These are phyloP conservation scores for Kurtzmaniella fragi DNA, from an alignment of 805 yeast species.

Conservation along the genomic window DNA sequence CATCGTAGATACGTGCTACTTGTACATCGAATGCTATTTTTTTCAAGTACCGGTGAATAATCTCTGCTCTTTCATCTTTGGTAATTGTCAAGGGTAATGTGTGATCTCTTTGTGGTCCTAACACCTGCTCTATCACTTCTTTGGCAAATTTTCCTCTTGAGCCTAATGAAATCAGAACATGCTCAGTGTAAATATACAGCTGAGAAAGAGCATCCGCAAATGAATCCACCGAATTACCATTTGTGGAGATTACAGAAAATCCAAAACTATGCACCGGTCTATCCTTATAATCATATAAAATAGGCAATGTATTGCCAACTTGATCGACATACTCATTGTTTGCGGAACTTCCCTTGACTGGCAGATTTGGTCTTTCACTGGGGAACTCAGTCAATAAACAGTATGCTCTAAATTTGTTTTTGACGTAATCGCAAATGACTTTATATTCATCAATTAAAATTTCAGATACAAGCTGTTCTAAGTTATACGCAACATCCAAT, in stretches of 20 bases:
- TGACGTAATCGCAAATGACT: slow-evolving; percentile 59
- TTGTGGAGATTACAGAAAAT: slow-evolving; percentile 18
- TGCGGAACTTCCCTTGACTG: slow-evolving; percentile 11
- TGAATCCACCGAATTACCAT: slow-evolving; percentile 10
- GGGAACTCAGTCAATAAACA: slow-evolving; percentile 53
- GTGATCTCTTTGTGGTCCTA: neutral
- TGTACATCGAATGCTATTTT: slow-evolving; percentile 58
- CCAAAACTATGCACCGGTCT: slow-evolving; percentile 14
- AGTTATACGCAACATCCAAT: slow-evolving; percentile 54
- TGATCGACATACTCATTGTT: neutral
- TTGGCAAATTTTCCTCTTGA: slow-evolving; percentile 34
- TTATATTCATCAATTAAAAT: slow-evolving; percentile 57
- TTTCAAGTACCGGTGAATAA: slow-evolving; percentile 45
- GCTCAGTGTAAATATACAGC: slow-evolving; percentile 56
- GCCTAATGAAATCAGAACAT: slow-evolving; percentile 34
- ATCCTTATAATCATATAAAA: slow-evolving; percentile 19
- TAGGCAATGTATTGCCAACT: slow-evolving; percentile 10
- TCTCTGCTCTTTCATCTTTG: slow-evolving; percentile 32
- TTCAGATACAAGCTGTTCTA: slow-evolving; percentile 33
- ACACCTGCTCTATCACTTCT: slow-evolving; percentile 16
- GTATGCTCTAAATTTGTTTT: slow-evolving; percentile 60
- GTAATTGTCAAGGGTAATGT: slow-evolving; percentile 7
- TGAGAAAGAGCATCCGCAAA: slow-evolving; percentile 28
- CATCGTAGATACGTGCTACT: slow-evolving; percentile 56
- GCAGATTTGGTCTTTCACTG: slow-evolving; percentile 16